Percentiles rank a stretch among this genome's conserved stretches.
Conservation (phyloP, 306 rosid species). For the Biancaea sappan region DNA sequence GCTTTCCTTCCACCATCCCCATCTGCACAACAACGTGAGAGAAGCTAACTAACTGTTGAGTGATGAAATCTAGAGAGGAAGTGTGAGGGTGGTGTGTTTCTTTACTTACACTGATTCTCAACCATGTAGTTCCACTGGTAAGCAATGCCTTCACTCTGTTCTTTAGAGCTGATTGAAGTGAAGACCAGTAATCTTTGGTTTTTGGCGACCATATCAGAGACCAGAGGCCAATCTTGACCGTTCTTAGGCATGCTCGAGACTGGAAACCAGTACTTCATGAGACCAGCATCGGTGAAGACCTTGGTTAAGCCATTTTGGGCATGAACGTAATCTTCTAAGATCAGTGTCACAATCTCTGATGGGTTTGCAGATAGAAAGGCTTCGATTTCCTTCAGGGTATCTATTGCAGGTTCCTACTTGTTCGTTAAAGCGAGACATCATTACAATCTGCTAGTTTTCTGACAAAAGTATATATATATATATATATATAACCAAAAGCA, state of each 20-base stretch:
- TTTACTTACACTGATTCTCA: constrained; percentile 74
- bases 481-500: too few species aligned
- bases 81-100: constrained; percentile 18
- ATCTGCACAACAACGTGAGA: constrained; percentile 72
- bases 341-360: constrained; percentile 76
- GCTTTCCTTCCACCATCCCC: constrained; percentile 75
- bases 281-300: constrained; percentile 62
- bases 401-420: constrained; percentile 70
- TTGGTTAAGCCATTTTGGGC: constrained; percentile 78
- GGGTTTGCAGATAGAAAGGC: constrained; percentile 73
- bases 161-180: constrained; percentile 63
- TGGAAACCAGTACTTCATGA: constrained; percentile 89
- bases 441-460: too few species aligned
- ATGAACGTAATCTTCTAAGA: constrained; percentile 88
- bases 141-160: constrained; percentile 79
- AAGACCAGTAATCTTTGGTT: constrained; percentile 79
- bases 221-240: constrained; percentile 84
- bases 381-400: constrained; percentile 71
- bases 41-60: too few species aligned
- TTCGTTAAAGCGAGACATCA: too few species aligned
- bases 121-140: constrained; percentile 93
- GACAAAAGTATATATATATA: too few species aligned
- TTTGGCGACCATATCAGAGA: constrained; percentile 75
- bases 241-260: constrained; percentile 68
- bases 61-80: too few species aligned